Evolutionary conservation across 2,329 filamentous ascomycete species (phyloP), one percentile per base, ranked within the genome.

Genomic region (Claviceps maximensis): DNA sequence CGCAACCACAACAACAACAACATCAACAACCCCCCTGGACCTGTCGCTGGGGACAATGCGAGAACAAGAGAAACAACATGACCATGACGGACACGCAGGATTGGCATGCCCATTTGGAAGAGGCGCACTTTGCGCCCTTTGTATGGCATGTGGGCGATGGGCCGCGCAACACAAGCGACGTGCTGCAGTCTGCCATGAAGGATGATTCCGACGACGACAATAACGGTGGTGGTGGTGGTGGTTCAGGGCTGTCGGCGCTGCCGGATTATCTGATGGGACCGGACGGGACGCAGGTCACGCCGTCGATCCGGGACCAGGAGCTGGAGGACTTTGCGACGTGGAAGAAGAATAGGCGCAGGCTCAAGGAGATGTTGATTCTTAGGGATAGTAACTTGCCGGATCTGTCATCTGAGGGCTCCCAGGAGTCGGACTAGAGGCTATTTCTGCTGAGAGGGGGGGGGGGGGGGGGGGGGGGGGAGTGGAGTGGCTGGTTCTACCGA

Each of bases 111-210:
- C 81, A 84, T 57, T 59, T 83, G 38, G 74, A 82, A 51, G 62
- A 72, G 55, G 60, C 58, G n/a, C 81, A 84, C 59, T 64, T 84
- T 46, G 60, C 70, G 13, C 72, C 74, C 2, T 67, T 78, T 53
- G 67, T 70, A 40, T 83, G 80, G 80, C 72, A 82, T 56, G 67
- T 76, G 44, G 81, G 81, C 17, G 81, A 84, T 51, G 81, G 81
- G 0, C 75, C 75, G 9, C 69, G 65, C 53, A 79, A 79, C 58
- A 67, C 56, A 42, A 40, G 51, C 10, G 50, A 55, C n/a, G 55
- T 54, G 10, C 57, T 50, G 7, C 27, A 8, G 27, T 12, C 45
- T 21, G 44, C 5, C 15, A 4, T 10, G 7, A 23, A 27, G 23
- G 31, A 33, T 33, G 6, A 33, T n/a, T n/a, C n/a, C n/a, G n/a